Evolutionary conservation across 75 land plant species (phyloP).

Genomic region (Gnetum montanum): DNA sequence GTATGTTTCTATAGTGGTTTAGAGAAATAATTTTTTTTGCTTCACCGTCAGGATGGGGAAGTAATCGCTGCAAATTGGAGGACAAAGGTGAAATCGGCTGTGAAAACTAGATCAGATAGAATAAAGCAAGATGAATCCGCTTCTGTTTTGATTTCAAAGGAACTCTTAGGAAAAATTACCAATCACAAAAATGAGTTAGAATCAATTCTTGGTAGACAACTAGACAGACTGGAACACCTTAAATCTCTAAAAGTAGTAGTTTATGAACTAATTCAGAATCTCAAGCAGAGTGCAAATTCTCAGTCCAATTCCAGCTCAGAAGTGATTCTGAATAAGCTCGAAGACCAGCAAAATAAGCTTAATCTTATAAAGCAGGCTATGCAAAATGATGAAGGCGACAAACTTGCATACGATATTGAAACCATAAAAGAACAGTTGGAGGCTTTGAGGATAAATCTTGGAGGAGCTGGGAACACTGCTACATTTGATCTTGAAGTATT

Average conservation of each 20-base stretch:
- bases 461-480: background rate
- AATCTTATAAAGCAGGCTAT: background rate
- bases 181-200: conserved; percentile 2
- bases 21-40: background rate
- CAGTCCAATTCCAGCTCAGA: background rate
- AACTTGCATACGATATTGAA: conserved; percentile 4
- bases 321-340: background rate
- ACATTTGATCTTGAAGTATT: conserved; percentile 2
- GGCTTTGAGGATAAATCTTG: background rate
- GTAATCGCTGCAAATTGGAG: conserved; percentile 10
- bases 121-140: background rate
- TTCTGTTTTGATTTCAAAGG: background rate
- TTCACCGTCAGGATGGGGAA: conserved; percentile 13
- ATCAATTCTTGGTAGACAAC: background rate
- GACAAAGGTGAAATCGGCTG: background rate
- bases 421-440: background rate
- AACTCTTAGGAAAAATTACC: background rate
- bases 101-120: conserved; percentile 1
- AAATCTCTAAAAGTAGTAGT: conserved; percentile 1
- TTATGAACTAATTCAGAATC: conserved; percentile 1
- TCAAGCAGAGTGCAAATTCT: background rate
- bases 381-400: background rate
- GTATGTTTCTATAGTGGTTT: no score
- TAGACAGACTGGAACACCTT: background rate
- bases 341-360: conserved; percentile 5